Evolutionary conservation across 2,329 filamentous ascomycete genomes (phyloP).

Genomic region (Fusarium dlaminii): DNA sequence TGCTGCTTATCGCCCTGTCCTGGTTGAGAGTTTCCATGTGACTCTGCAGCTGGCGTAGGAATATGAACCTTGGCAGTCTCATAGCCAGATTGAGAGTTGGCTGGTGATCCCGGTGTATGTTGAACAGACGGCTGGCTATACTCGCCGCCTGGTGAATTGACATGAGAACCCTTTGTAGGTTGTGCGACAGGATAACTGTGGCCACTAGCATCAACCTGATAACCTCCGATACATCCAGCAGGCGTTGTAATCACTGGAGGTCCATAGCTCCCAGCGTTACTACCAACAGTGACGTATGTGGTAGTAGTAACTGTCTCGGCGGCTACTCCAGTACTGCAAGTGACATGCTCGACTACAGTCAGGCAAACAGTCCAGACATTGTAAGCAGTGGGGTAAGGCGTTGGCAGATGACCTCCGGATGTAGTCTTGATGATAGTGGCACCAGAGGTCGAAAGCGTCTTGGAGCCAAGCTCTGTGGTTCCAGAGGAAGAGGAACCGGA

Average conservation of each 20-base stretch:
- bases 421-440: background rate
- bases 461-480: background rate
- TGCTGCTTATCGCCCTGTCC: background rate
- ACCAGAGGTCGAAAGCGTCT: background rate
- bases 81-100: background rate
- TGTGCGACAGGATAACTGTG: background rate
- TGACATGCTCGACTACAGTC: background rate
- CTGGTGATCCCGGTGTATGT: background rate
- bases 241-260: background rate
- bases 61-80: fast-evolving
- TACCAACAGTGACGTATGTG: background rate
- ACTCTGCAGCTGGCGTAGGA: background rate
- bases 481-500: background rate
- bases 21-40: background rate
- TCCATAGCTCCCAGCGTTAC: background rate
- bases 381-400: background rate
- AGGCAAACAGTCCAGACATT: background rate
- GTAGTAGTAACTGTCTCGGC: background rate
- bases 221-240: background rate
- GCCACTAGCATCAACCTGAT: background rate
- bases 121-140: too few species aligned
- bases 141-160: too few species aligned
- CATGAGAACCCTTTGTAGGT: background rate
- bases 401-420: background rate
- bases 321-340: background rate